Percentiles rank a stretch among this genome's conserved stretches.
phyloP scores from a whole-genome alignment of 768 basidiomycete genomes.

The Daedaleopsis nitida region DNA sequence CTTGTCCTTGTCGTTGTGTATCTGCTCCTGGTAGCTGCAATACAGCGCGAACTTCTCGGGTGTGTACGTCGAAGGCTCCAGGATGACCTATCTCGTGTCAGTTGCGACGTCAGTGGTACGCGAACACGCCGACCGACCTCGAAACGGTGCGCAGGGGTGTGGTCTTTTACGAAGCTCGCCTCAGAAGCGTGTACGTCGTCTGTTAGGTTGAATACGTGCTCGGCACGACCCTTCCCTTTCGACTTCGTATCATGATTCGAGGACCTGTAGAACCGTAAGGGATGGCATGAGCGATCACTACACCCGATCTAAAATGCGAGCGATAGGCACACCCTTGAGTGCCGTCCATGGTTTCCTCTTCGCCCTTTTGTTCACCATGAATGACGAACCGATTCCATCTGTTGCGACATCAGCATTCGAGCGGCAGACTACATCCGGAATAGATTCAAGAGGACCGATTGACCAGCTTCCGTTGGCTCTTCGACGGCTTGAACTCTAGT shows the following conservation, averaged over 20 bases:
- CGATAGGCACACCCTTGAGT: not conserved
- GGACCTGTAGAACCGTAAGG: not conserved
- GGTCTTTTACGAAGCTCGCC: conserved; percentile 31
- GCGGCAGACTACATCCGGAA: not conserved
- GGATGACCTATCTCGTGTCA: conserved; percentile 50
- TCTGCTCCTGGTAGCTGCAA: conserved; percentile 71
- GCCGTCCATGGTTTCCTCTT: conserved; percentile 31
- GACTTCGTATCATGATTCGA: not conserved
- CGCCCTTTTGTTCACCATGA: conserved; percentile 26
- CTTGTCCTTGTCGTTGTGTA: conserved; percentile 71
- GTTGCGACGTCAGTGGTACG: not conserved
- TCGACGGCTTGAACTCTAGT: conserved; percentile 63
- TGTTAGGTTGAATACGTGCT: conserved; percentile 41
- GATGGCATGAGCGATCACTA: not conserved
- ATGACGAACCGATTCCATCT: conserved; percentile 78
- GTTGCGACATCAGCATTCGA: not conserved
- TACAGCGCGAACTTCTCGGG: conserved; percentile 82
- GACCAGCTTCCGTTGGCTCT: conserved; percentile 73
- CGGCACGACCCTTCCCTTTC: conserved; percentile 1
- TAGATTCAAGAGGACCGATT: conserved; percentile 53
- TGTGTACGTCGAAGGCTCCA: conserved; percentile 78
- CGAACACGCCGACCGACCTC: conserved; percentile 43
- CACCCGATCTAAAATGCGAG: not conserved
- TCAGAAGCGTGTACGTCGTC: conserved; percentile 63
- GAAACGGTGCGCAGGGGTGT: conserved; percentile 52